Evolutionary conservation across 768 basidiomycete genomes (phyloP).

Genomic region (Leccinum boreale): DNA sequence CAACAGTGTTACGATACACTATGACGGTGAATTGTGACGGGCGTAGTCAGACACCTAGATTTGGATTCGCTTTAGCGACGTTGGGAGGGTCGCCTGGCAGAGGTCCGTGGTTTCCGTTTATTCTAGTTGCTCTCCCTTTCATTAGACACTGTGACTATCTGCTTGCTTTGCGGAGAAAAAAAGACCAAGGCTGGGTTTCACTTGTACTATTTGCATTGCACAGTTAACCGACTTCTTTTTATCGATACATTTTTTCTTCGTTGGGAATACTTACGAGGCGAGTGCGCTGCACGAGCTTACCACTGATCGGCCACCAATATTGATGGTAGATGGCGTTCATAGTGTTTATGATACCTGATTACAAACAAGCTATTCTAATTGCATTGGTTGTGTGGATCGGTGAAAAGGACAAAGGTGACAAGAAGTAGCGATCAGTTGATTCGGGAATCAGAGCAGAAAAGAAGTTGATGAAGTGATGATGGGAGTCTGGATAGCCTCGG

Average conservation of each 20-base stretch:
- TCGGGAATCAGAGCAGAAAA: conserved; percentile 16
- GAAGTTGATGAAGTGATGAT: conserved; percentile 18
- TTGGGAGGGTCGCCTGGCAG: conserved; percentile 5
- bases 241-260: conserved; percentile 17
- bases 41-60: background rate
- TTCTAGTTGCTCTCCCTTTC: conserved; percentile 4
- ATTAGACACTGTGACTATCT: conserved; percentile 17
- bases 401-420: conserved; percentile 1
- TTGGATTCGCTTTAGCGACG: conserved; percentile 2
- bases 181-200: conserved; percentile 20
- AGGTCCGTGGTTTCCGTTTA: conserved; percentile 20
- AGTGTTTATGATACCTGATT: conserved; percentile 33
- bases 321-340: conserved; percentile 18
- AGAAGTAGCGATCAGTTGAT: conserved; percentile 11
- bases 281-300: conserved; percentile 17
- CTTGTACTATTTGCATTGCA: conserved; percentile 35
- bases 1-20: conserved; percentile 84
- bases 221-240: conserved; percentile 16
- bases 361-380: conserved; percentile 30
- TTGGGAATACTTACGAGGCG: conserved; percentile 23
- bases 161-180: conserved; percentile 22
- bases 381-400: conserved; percentile 2
- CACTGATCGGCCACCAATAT: conserved; percentile 15
- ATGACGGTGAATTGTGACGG: conserved; percentile 63
- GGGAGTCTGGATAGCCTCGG: conserved; percentile 9